Conservation (phyloP, 2,329 filamentous ascomycete genomes). For the Aspergillus sp. region DNA sequence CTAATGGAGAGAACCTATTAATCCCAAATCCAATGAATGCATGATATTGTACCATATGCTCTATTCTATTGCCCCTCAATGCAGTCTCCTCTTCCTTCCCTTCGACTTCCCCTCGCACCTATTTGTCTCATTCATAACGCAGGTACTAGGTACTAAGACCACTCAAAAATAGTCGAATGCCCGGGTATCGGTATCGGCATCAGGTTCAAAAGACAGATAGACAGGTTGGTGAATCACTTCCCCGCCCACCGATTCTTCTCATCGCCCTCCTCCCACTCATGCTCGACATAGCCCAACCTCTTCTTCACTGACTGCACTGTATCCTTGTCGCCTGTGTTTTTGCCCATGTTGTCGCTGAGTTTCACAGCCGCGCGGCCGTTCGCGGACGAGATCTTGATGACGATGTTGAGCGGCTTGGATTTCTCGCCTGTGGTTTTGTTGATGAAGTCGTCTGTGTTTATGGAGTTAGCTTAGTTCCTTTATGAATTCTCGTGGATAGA, state of each 20-base stretch:
- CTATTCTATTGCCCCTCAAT: neutral
- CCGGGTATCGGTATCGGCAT: too few species aligned
- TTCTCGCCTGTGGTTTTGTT: constrained; percentile 72
- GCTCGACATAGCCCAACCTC: constrained; percentile 81
- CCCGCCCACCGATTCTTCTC: constrained; percentile 78
- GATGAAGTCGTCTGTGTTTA: constrained; percentile 71
- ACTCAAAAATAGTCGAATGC: too few species aligned
- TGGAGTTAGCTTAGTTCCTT: neutral
- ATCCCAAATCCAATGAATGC: neutral
- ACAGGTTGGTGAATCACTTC: neutral
- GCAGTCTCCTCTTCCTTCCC: too few species aligned
- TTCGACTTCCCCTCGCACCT: neutral
- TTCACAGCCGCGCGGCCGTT: constrained; percentile 82
- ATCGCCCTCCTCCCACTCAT: constrained; percentile 78
- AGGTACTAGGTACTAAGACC: neutral
- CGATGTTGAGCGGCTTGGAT: constrained; percentile 90
- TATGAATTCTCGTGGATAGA: neutral
- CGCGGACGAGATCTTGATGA: constrained; percentile 92
- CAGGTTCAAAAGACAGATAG: neutral
- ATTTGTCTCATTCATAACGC: neutral
- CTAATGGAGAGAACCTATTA: neutral
- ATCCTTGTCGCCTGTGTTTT: constrained; percentile 85
- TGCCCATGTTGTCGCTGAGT: constrained; percentile 86
- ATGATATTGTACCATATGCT: neutral
- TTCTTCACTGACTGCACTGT: constrained; percentile 82